Conservation (phyloP, 495 filamentous ascomycete genomes). For the Penicillium bovifimosum region DNA sequence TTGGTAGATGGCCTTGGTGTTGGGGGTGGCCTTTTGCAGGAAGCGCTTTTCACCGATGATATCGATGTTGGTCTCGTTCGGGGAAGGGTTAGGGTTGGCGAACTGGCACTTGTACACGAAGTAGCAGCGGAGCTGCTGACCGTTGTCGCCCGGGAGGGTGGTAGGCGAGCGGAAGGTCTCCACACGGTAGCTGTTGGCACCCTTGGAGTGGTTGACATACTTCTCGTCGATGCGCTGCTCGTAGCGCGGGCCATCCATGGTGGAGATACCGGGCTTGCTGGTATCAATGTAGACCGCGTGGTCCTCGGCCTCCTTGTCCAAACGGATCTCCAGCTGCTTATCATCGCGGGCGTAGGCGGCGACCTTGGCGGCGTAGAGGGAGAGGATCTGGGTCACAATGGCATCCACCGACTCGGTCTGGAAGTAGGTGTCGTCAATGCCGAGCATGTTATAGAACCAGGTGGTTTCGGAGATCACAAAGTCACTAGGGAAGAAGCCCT, state of each 20-base stretch:
- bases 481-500: conserved; percentile 78
- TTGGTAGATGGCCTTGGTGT: conserved; percentile 92
- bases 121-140: conserved; percentile 89
- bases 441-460: conserved; percentile 97
- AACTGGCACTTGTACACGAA: conserved; percentile 97
- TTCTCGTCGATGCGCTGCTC: conserved; percentile 92
- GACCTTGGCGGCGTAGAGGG: conserved; percentile 94
- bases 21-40: conserved; percentile 88
- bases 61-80: conserved; percentile 81
- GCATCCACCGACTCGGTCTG: conserved; percentile 82
- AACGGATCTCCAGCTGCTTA: conserved; percentile 83
- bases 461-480: conserved; percentile 79
- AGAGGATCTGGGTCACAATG: conserved; percentile 90
- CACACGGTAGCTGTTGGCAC: conserved; percentile 73
- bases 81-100: conserved; percentile 61
- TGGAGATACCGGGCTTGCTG: conserved; percentile 75
- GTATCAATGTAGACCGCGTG: conserved; percentile 99
- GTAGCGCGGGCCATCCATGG: conserved; percentile 73
- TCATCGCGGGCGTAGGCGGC: conserved; percentile 92
- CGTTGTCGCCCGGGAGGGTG: conserved; percentile 62
- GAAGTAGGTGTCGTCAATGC: conserved; percentile 99
- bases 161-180: conserved; percentile 89
- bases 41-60: conserved; percentile 91
- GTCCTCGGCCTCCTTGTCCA: conserved; percentile 92
- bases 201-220: conserved; percentile 71